Conservation (phyloP, 225 moss, liverwort and hornwort species). For the Thuidium tamariscinum region DNA sequence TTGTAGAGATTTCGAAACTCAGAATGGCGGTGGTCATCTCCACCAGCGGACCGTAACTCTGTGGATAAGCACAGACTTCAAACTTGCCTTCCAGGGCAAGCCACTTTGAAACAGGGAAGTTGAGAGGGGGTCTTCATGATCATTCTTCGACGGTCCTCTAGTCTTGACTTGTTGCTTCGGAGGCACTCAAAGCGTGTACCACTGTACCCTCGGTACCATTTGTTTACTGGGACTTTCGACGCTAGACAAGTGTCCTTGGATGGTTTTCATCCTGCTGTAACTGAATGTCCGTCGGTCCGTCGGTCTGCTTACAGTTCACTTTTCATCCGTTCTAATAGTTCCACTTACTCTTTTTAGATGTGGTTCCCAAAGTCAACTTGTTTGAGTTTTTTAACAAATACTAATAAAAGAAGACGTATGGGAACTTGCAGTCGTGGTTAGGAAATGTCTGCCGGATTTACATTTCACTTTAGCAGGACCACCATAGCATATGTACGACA, state of each 20-base stretch:
- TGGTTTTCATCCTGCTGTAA: not conserved
- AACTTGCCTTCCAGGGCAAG: conserved; percentile 14
- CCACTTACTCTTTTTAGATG: not conserved
- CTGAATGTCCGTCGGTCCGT: not conserved
- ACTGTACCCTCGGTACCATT: not conserved
- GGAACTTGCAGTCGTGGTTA: not conserved
- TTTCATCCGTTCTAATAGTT: not conserved
- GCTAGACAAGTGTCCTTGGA: not conserved
- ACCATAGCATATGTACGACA: too few species aligned
- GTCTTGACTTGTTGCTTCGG: conserved; percentile 8
- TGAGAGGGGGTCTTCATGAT: not conserved
- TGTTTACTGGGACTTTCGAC: not conserved
- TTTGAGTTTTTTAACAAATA: not conserved
- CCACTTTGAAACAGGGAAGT: not conserved
- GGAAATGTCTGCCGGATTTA: not conserved
- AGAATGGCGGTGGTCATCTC: not conserved
- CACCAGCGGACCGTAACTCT: not conserved
- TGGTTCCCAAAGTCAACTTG: not conserved
- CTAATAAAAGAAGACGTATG: not conserved
- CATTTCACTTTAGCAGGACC: not conserved
- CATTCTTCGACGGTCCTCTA: not conserved
- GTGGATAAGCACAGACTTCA: conserved; percentile 7
- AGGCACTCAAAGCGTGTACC: not conserved
- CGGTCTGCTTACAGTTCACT: not conserved
- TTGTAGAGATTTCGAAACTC: not conserved